Evolutionary conservation across 1,284 basidiomycete genomes (phyloP).

Genomic region (Gomphus sp.): DNA sequence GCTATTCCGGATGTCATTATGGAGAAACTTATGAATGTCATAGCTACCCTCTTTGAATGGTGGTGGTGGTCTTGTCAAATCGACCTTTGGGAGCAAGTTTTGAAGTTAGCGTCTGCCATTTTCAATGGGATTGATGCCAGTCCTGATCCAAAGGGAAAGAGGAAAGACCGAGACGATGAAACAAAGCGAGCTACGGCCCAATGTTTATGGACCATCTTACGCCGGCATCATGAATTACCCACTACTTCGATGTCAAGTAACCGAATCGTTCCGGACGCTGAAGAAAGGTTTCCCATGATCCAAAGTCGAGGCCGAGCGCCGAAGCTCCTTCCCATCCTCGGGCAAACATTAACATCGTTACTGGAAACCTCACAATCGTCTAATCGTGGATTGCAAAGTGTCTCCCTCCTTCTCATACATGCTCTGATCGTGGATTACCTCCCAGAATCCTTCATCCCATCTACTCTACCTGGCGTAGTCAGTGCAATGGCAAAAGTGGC

Average conservation of each 20-base stretch:
- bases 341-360: constrained; percentile 72
- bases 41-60: constrained; percentile 51
- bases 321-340: constrained; percentile 68
- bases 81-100: constrained; percentile 72
- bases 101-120: constrained; percentile 72
- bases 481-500: constrained; percentile 67
- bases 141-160: constrained; percentile 50
- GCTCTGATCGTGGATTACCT: constrained; percentile 54
- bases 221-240: constrained; percentile 30
- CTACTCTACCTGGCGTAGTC: constrained; percentile 74
- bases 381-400: constrained; percentile 50
- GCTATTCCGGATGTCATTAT: constrained; percentile 72
- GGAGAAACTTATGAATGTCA: constrained; percentile 59
- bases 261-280: constrained; percentile 15
- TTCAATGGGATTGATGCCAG: constrained; percentile 36
- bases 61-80: constrained; percentile 74
- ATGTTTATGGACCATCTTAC: constrained; percentile 51
- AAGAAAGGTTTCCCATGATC: constrained; percentile 34
- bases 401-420: constrained; percentile 52
- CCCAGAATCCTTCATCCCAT: constrained; percentile 51
- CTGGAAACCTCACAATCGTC: constrained; percentile 47
- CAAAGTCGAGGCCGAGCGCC: constrained; percentile 35
- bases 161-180: constrained; percentile 62
- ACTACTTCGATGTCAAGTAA: constrained; percentile 16
- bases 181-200: constrained; percentile 57